Base-by-base conservation (phyloP, 306 rosid species). In the Geum urbanum region DNA sequence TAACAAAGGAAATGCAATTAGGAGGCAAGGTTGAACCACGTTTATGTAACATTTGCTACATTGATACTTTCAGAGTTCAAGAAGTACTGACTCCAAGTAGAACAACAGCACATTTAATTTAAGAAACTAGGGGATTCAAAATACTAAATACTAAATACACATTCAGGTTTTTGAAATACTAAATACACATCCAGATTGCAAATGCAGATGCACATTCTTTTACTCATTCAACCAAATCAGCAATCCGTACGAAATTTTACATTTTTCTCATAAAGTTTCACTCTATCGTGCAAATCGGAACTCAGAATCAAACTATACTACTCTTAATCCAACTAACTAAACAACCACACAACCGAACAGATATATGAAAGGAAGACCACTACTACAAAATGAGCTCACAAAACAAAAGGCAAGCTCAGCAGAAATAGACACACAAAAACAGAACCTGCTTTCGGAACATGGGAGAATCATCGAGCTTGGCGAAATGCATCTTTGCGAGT, bases 401-500 rank as follows among this genome's bases (percentile, higher is more conserved):
- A 32, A 44, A 19, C 16, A 40, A 4, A 37, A 50, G 8, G 24
- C 4, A 48, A 40, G 9, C 2, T 2, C 2, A 67, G 18, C 2
- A 20, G 22, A 63, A 51, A 49, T 53, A 56, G 49, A 39, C n/a
- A 27, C 24, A 69, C 47, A 71, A 62, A 72, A 62, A 66, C 60
- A 55, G 57, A 56, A 94, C 99, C 99, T 95, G 99, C 88, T 95
- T 95, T 78, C 99, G 99, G 86, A 95, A 95, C 99, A 95, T 95
- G 53, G 99, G 99, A 79, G 99, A 95, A 74, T 95, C 99, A 70
- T 95, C 99, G 72, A 95, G 96, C 96, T 95, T 95, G 1, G 97
- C 83, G 82, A 91, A 95, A 82, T 83, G 99, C 99, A 95, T 95
- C 76, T 91, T 81, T 12, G 2, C 32, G n/a, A 32, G 12, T 64